Evolutionary conservation across 495 filamentous ascomycete species (phyloP), one percentile per base, ranked within the genome.

Genomic region (Aspergillus nidulans): DNA sequence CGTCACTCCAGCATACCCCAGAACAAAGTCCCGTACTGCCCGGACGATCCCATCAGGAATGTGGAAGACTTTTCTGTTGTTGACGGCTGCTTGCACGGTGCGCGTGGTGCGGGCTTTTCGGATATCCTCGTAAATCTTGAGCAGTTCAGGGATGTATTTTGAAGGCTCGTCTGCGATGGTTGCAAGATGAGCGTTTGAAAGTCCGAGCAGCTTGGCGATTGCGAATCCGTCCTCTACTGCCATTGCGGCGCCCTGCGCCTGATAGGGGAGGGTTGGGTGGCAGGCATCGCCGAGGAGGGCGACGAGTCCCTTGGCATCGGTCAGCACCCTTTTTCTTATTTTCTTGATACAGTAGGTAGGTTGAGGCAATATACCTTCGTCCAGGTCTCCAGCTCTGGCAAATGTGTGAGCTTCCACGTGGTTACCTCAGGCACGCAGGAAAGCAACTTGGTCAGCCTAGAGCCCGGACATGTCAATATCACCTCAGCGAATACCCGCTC

Each of bases 351-450:
- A n/a, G n/a, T n/a, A n/a, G n/a, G n/a, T n/a, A n/a, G 20, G 18
- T 4, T 0, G 20, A 26, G 1, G 10, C 19, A 19, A 36, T 74
- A 72, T 6, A 74, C 70, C 78, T 47, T 60, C 4, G 56, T 59
- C 65, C 81, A 85, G 8, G 58, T 67, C 9, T 72, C 54, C 2
- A 82, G 62, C 24, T 73, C 73, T 0, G 70, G 62, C 6, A 79
- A 67, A 52, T 84, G 78, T 55, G 76, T 79, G 1, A 87, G 69
- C 45, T 79, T 77, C 84, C 84, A 87, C 56, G 85, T 85, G 52
- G 49, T 51, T 15, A 60, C 55, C 4, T 51, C 41, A 2, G 54
- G 50, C 2, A 60, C 43, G 24, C 57, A 60, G 4, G 63, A 65
- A 3, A 65, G 45, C 9, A 65, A 12, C 38, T 60, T 60, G 20